A percentile compares a stretch with the other conserved stretches of the same genome.
These are phyloP conservation scores for Metschnikowia lunata DNA, from an alignment of 805 yeast species.

Conservation along the genomic window DNA sequence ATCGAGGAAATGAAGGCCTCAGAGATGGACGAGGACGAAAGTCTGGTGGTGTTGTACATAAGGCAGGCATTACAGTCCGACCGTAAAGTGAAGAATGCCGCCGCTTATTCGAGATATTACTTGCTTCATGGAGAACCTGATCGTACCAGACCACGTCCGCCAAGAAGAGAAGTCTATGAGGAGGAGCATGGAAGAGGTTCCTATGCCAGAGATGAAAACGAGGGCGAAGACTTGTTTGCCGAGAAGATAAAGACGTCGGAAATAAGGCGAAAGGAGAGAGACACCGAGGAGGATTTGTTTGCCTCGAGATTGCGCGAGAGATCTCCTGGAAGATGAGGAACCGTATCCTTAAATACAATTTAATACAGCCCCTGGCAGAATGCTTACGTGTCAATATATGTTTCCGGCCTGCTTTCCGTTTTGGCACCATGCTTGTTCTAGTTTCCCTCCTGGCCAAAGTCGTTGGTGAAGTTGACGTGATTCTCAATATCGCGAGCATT, in stretches of 20 bases:
- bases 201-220: conserved; percentile 14
- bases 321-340: conserved; percentile 10
- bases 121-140: conserved; percentile 70
- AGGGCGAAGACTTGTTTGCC: conserved; percentile 25
- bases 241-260: conserved; percentile 11
- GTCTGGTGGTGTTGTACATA: conserved; percentile 33
- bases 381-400: too few species aligned
- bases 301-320: conserved; percentile 27
- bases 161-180: conserved; percentile 7
- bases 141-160: conserved; percentile 22
- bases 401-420: too few species aligned
- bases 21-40: conserved; percentile 38
- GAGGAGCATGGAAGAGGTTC: conserved; percentile 8
- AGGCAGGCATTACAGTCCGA: conserved; percentile 54
- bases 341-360: too few species aligned
- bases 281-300: conserved; percentile 33
- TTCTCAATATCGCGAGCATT: conserved; percentile 76
- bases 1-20: conserved; percentile 11
- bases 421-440: conserved; percentile 17
- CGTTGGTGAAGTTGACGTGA: conserved; percentile 85
- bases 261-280: conserved; percentile 9
- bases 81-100: conserved; percentile 53
- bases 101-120: conserved; percentile 59
- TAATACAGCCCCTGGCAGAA: not conserved
- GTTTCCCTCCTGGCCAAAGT: conserved; percentile 97